Conservation (phyloP, 2,329 filamentous ascomycete species). For the Trichoderma pleuroti region DNA sequence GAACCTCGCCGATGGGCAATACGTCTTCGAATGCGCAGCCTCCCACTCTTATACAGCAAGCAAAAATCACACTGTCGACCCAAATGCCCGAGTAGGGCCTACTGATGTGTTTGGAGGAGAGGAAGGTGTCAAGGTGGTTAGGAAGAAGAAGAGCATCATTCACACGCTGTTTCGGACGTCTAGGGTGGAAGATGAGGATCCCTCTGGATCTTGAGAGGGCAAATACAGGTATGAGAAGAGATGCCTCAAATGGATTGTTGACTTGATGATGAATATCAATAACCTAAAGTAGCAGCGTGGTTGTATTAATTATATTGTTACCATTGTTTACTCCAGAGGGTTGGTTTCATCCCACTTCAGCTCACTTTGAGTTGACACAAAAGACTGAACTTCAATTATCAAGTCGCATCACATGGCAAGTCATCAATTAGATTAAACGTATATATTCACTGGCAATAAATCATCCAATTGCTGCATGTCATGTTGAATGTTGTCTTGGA, state of each 20-base stretch:
- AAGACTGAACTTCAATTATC: not conserved
- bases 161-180: slow-evolving; percentile 19
- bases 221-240: not conserved
- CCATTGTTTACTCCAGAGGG: not conserved
- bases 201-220: not conserved
- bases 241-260: rapidly evolving
- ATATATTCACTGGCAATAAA: not conserved
- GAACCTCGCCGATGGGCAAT: not conserved
- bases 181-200: not conserved
- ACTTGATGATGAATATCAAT: not conserved
- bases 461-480: not conserved
- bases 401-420: no score
- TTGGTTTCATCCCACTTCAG: not conserved
- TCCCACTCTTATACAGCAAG: not conserved
- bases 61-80: no score
- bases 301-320: not conserved
- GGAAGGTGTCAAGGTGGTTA: not conserved
- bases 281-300: not conserved
- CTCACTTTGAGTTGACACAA: not conserved
- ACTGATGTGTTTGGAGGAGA: not conserved
- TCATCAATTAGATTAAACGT: not conserved
- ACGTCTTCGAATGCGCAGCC: not conserved
- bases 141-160: slow-evolving; percentile 22
- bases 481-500: not conserved
- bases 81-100: not conserved